Evolutionary conservation across 108 stramenopile species (phyloP), one percentile per base, ranked within the genome.

Genomic region (Ochromonas danica): DNA sequence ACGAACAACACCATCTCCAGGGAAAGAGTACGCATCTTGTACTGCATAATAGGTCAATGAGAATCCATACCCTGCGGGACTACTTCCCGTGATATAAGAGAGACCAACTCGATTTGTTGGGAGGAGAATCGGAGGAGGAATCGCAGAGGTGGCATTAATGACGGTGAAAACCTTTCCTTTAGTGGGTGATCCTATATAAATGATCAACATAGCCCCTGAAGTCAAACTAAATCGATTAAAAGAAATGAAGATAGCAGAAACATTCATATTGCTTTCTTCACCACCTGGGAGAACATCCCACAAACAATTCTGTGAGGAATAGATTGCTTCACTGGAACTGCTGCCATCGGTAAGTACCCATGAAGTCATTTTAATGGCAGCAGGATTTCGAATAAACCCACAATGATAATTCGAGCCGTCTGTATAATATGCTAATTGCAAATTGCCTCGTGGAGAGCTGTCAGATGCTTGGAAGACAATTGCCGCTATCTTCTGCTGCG

Each of bases 321-420:
- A 70, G 40, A 70, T 70, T 14, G 6, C 22, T 42, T 70, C 67
- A 40, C 14, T 42, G 41, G 40, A 40, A 42, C 22, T 14, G 41
- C 67, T 70, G 41, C 67, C 67, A 70, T 70, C 67, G 6, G 67
- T 70, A 70, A 70, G 6, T 6, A 22, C 22, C 6, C 6, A 40
- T 70, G 67, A 70, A 38, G 67, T 22, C 22, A 22, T 14, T 22
- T 6, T 70, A 42, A 70, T 38, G 22, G 22, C 22, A 42, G 14
- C 67, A 14, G 67, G 67, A 70, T 70, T 70, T 14, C 14, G 6
- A 14, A 22, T 38, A 70, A 70, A 70, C 6, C 67, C 67, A 70
- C 67, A 70, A 22, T 70, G 67, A 70, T 70, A 70, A 70, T 70
- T 70, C 6, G 67, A 22, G 14, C 67, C 67, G 22, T 70, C 67